Evolutionary conservation across 192 early-diverging fungal genomes (phyloP).

Genomic region (Fimicolochytrium jonesii): DNA sequence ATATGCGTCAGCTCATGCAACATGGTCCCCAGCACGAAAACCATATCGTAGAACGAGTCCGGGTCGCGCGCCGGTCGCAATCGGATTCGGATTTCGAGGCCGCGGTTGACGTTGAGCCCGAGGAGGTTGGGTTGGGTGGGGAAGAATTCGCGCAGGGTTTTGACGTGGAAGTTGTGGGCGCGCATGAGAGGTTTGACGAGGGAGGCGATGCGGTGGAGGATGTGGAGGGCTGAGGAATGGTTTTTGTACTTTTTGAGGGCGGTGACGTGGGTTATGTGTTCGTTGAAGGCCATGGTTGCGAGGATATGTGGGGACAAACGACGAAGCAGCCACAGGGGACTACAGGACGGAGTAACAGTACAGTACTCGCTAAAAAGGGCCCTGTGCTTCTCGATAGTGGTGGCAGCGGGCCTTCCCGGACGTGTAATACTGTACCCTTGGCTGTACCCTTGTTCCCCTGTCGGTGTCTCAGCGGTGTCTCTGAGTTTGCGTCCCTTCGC

Average conservation of each 20-base stretch:
- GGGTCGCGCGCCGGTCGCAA: conserved; percentile 52
- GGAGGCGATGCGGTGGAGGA: not conserved
- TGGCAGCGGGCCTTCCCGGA: too few relatives aligned
- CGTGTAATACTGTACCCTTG: too few relatives aligned
- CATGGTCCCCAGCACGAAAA: conserved; percentile 69
- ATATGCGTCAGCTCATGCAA: conserved; percentile 64
- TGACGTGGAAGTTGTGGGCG: conserved; percentile 55
- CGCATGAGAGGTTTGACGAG: conserved; percentile 70
- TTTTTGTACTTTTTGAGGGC: conserved; percentile 4
- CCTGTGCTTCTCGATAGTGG: too few relatives aligned
- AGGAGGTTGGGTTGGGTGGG: conserved; percentile 48
- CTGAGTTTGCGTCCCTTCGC: too few relatives aligned
- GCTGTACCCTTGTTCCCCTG: too few relatives aligned
- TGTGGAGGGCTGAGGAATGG: not conserved
- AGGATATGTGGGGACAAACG: too few relatives aligned
- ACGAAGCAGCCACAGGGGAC: too few relatives aligned
- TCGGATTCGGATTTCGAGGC: conserved; percentile 62
- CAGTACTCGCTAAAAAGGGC: too few relatives aligned
- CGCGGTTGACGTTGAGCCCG: conserved; percentile 70
- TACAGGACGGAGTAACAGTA: too few relatives aligned
- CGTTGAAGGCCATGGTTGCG: too few relatives aligned
- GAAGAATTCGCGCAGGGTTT: conserved; percentile 55
- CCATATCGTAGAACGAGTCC: conserved; percentile 52
- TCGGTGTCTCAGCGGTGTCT: too few relatives aligned
- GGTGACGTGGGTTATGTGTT: not conserved